These are phyloP conservation scores for Aspergillus taichungensis DNA, from an alignment of 495 filamentous ascomycete genomes.

Conservation along the genomic window DNA sequence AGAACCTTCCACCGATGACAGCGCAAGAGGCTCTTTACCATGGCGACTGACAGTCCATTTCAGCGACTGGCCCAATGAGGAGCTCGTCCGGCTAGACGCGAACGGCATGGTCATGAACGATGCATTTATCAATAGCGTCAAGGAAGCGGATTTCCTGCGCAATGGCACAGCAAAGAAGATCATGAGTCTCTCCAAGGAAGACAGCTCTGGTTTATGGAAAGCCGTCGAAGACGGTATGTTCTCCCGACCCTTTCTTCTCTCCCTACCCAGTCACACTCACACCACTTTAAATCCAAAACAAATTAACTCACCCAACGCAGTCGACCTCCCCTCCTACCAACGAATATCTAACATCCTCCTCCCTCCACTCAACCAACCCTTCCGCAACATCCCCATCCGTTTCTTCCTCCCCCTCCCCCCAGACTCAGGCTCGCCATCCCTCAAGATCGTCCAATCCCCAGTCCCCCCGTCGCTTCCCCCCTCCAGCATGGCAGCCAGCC, in stretches of 20 bases:
- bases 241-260: not conserved
- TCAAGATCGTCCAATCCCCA: slow-evolving; percentile 63
- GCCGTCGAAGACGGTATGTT: slow-evolving; percentile 67
- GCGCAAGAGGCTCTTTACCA: slow-evolving; percentile 44
- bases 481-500: slow-evolving; percentile 17
- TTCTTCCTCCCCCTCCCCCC: slow-evolving; percentile 75
- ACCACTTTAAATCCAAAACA: not conserved
- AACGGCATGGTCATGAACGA: slow-evolving; percentile 60
- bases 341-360: slow-evolving; percentile 71
- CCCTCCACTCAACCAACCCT: slow-evolving; percentile 57
- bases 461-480: slow-evolving; percentile 42
- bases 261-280: not conserved
- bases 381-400: slow-evolving; percentile 76
- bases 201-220: slow-evolving; percentile 81
- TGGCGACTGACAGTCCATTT: slow-evolving; percentile 76
- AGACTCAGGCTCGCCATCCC: slow-evolving; percentile 33
- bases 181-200: slow-evolving; percentile 83
- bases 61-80: slow-evolving; percentile 62
- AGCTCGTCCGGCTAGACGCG: slow-evolving; percentile 55
- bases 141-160: slow-evolving; percentile 89
- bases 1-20: not conserved
- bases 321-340: slow-evolving; percentile 63
- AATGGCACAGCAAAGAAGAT: slow-evolving; percentile 88
- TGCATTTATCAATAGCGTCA: slow-evolving; percentile 87
- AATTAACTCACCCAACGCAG: slow-evolving; percentile 34